Percentiles rank a stretch among this genome's conserved stretches.
Conservation (phyloP, 352 stramenopile genomes). For the Phytophthora parvispora region DNA sequence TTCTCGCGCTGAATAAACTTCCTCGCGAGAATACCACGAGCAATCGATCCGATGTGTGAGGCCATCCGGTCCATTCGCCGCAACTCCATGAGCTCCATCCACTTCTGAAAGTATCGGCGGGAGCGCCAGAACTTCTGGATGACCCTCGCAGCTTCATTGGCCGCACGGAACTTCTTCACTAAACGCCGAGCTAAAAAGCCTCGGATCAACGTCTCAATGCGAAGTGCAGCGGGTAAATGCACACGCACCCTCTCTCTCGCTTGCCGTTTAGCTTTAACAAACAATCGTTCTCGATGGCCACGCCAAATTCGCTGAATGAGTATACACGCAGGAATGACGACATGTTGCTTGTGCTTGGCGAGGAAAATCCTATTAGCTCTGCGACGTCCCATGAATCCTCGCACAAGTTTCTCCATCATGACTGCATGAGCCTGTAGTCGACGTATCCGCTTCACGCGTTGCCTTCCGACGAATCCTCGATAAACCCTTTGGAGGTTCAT, state of each 20-base stretch:
- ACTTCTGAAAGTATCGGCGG: constrained; percentile 54
- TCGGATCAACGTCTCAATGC: constrained; percentile 60
- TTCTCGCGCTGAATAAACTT: constrained; percentile 67
- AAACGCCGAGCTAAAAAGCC: constrained; percentile 64
- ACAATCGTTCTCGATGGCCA: constrained; percentile 46
- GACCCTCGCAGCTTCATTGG: constrained; percentile 36
- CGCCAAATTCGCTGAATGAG: constrained; percentile 71
- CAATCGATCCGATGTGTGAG: constrained; percentile 68
- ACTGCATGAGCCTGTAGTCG: constrained; percentile 57
- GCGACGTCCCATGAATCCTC: constrained; percentile 67
- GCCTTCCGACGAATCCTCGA: constrained; percentile 54
- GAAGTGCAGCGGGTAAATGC: constrained; percentile 56
- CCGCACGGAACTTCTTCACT: constrained; percentile 37
- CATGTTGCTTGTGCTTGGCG: constrained; percentile 48
- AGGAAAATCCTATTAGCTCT: constrained; percentile 52
- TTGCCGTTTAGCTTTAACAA: constrained; percentile 39
- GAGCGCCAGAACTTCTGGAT: constrained; percentile 71
- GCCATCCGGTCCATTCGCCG: constrained; percentile 68
- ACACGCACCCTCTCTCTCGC: constrained; percentile 43
- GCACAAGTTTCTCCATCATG: constrained; percentile 55
- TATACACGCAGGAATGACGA: constrained; percentile 55
- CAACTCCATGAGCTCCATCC: constrained; percentile 59
- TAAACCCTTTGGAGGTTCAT: constrained; percentile 65
- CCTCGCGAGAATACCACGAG: constrained; percentile 64
- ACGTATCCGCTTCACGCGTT: constrained; percentile 52